Base-by-base conservation (phyloP, 495 filamentous ascomycete species). In the Talaromyces nanjingensis region DNA sequence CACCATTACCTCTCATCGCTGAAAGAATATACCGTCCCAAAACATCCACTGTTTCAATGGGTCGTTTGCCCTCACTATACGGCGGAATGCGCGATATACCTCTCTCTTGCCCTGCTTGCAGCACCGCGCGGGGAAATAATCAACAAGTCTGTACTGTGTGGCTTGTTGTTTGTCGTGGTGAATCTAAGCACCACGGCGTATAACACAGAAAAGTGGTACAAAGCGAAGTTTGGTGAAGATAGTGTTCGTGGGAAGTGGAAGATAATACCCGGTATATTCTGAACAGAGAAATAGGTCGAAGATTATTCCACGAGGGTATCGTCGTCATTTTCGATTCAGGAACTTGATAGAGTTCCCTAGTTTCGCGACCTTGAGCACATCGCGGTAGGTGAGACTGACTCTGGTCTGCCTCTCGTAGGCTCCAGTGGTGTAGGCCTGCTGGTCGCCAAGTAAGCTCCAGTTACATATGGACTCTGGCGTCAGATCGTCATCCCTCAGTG, bases 11-110 rank as follows among this genome's bases (percentile, higher is more conserved):
- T 98, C 25, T 86, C 85, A 47, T 86, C 86, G 2, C 78, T 98
- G 45, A 86, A 88, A 69, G 94, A 91, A 66, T 98, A 98, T 71
- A 89, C 87, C 18, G 76, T 98, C 3, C 94, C 94, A 2, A 70
- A 73, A 27, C 86, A 88, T 67, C 87, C 87, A 4, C 69, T 89
- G 45, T 98, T 98, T 70, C 77, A 76, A 42, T 75, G 70, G 33
- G 66, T 93, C 18, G 76, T 96, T 9, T 96, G 87, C 65, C 92
- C 96, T n/a, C 94, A 98, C 76, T 98, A 97, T 73, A 88, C 87
- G 0, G 89, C 88, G 55, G 96, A 98, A 72, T 92, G 91, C 69
- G 57, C 90, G 2, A 85, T 97, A 63, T 97, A 98, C 69, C 66
- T 92, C 29, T 84, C 87, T n/a, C 73, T 98, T 65, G 83, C 91